These are phyloP conservation scores for Penicillium tannophilum DNA, from an alignment of 495 filamentous ascomycete species.

Conservation along the genomic window DNA sequence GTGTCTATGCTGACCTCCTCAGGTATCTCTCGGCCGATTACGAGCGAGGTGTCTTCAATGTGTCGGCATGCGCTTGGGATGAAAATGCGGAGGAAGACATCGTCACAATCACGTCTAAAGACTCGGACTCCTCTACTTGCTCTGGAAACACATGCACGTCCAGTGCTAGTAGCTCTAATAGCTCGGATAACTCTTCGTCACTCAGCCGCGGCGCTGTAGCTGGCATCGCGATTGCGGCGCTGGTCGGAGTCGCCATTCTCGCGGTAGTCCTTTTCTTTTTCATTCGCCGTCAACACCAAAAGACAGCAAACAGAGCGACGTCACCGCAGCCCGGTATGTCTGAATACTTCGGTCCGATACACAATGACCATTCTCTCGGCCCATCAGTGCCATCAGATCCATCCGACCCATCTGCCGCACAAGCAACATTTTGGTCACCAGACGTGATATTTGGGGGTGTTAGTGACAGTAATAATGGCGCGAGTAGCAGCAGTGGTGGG, in stretches of 20 bases:
- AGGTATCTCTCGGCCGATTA: conserved; percentile 67
- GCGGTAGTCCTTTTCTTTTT: conserved; percentile 18
- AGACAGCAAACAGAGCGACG: conserved; percentile 16
- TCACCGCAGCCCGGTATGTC: conserved; percentile 16
- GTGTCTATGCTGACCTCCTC: conserved; percentile 3
- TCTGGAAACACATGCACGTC: conserved; percentile 14
- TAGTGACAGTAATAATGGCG: conserved; percentile 11
- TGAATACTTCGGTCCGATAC: conserved; percentile 20
- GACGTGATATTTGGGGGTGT: conserved; percentile 12
- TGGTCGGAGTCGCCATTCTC: conserved; percentile 22
- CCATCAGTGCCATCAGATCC: conserved; percentile 6
- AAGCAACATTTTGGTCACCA: conserved; percentile 19
- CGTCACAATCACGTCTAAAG: conserved; percentile 17
- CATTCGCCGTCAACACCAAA: conserved; percentile 24
- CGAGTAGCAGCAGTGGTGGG: conserved; percentile 13
- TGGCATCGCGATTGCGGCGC: conserved; percentile 27
- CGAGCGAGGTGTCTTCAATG: conserved; percentile 56
- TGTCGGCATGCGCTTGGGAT: conserved; percentile 25
- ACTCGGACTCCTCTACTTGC: conserved; percentile 6
- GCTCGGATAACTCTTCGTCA: conserved; percentile 10
- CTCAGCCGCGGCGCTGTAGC: conserved; percentile 34
- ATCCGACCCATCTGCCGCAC: conserved; percentile 3
- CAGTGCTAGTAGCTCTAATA: not conserved
- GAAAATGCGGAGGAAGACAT: conserved; percentile 19
- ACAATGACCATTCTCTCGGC: conserved; percentile 12